Conservation (phyloP, 2,329 filamentous ascomycete genomes). For the Diaporthe destruens region DNA sequence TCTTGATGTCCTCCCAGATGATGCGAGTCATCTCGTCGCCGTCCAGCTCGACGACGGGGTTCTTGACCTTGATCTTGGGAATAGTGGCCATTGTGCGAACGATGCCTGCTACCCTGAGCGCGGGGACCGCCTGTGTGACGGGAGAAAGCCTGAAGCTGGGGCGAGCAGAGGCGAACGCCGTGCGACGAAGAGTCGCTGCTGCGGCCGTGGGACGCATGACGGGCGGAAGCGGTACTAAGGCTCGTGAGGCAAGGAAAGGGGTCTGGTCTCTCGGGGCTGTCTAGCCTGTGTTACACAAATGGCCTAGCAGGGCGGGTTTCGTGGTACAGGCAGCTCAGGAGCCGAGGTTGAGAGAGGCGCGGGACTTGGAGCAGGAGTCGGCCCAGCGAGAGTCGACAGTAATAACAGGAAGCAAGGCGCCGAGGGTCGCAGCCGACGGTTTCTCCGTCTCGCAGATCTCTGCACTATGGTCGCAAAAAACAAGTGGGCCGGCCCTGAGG, state of each 20-base stretch:
- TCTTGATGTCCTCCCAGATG: conserved; percentile 99
- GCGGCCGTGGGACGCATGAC: conserved; percentile 41
- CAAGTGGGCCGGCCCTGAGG: conserved; percentile 36
- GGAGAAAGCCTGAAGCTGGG: conserved; percentile 35
- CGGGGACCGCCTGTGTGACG: conserved; percentile 33
- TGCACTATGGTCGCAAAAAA: conserved; percentile 31
- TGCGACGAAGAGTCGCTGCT: conserved; percentile 41
- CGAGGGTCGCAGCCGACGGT: conserved; percentile 34
- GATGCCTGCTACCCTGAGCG: conserved; percentile 34
- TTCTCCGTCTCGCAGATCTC: conserved; percentile 37
- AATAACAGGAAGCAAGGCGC: conserved; percentile 30
- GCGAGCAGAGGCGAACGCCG: conserved; percentile 35
- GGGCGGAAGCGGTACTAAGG: background rate
- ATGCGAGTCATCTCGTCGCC: conserved; percentile 97
- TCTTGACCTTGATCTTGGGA: conserved; percentile 99
- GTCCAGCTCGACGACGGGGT: conserved; percentile 97
- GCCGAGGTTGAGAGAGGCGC: conserved; percentile 16
- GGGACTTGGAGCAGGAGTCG: conserved; percentile 13
- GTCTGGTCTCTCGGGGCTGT: too few relatives aligned
- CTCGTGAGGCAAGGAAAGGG: background rate
- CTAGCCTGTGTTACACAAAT: background rate
- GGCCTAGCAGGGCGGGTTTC: conserved; percentile 18
- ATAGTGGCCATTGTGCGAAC: conserved; percentile 66
- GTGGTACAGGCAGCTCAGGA: conserved; percentile 27
- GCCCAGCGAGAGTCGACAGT: conserved; percentile 10